Base-by-base conservation (phyloP, 305 asterid genomes). In the Rubia balearica region DNA sequence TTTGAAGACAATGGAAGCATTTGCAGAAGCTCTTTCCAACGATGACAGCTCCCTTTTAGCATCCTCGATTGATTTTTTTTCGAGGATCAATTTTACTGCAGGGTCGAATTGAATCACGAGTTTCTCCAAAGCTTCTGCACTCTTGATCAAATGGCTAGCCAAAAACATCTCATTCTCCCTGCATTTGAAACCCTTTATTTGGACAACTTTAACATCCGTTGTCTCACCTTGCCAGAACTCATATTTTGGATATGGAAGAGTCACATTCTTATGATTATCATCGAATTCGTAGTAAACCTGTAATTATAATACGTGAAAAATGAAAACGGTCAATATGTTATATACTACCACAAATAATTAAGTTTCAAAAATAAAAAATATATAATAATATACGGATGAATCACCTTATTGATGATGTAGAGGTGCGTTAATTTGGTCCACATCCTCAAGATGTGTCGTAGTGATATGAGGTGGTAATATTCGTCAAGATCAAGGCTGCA, bases 81-180 rank as follows among this genome's bases (percentile, higher is more conserved):
- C 21, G 7, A 10, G 6, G 17, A 5, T 49, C 43, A 24, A 0
- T 0, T 55, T 33, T 57, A 43, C 24, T 14, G 40, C 24, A 14
- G 40, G 10, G 10, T 63, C 67, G 12, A 49, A 67, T 11, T 46
- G 40, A 16, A 74, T 67, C 3, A 45, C 61, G 17, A 60, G 62
- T n/a, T 67, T 68, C 56, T 67, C 64, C 73, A 74, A 74, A 3
- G 9, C 46, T 8, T 71, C 1, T 16, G 68, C 73, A 46, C 8
- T 19, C 17, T 22, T 45, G 12, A 67, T 67, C 0, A 74, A 22
- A 60, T 74, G 73, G 41, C 11, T 59, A 0, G 11, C 61, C 46
- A 67, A 14, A 2, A 7, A n/a, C 63, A 74, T 60, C 27, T 74
- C 73, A 13, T 71, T 61, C 22, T 60, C 55, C 14, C 11, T 8